Conservation (phyloP, 495 filamentous ascomycete species). For the Bryoglossum gracile region DNA sequence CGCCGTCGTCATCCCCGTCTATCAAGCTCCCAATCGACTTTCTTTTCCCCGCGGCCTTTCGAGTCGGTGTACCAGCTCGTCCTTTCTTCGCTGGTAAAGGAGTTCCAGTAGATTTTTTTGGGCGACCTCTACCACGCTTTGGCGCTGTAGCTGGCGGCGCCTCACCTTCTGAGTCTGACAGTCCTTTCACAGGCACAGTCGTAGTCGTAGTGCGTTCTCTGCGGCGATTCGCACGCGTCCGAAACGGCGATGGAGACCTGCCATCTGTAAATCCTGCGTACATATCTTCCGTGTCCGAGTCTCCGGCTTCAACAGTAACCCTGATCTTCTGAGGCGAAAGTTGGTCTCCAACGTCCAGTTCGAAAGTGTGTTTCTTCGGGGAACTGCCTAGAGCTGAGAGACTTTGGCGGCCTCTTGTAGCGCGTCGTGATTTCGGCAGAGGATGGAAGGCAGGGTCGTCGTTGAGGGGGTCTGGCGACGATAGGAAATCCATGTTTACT, state of each 20-base stretch:
- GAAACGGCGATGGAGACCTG: slow-evolving; percentile 1
- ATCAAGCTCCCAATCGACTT: slow-evolving; percentile 16
- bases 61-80: slow-evolving; percentile 26
- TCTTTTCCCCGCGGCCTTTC: slow-evolving; percentile 39
- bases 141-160: slow-evolving; percentile 7
- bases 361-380: slow-evolving; percentile 45
- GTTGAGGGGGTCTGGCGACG: slow-evolving; percentile 27
- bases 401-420: slow-evolving; percentile 12
- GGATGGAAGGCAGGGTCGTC: slow-evolving; percentile 17
- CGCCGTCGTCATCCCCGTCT: slow-evolving; percentile 19
- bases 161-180: slow-evolving; percentile 36
- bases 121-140: slow-evolving; percentile 22
- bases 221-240: slow-evolving; percentile 11
- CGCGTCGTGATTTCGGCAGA: slow-evolving; percentile 16
- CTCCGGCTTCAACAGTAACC: slow-evolving; percentile 46
- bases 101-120: slow-evolving; percentile 29
- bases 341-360: slow-evolving; percentile 44
- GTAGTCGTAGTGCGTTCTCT: slow-evolving; percentile 29
- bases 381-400: slow-evolving; percentile 29
- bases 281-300: slow-evolving; percentile 21
- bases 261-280: slow-evolving; percentile 4
- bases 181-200: slow-evolving; percentile 43
- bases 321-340: slow-evolving; percentile 42
- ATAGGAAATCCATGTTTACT: slow-evolving; percentile 15
- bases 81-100: slow-evolving; percentile 25